Conservation (phyloP, 2,329 filamentous ascomycete species). For the Ophiocordyceps camponoti-saundersi region DNA sequence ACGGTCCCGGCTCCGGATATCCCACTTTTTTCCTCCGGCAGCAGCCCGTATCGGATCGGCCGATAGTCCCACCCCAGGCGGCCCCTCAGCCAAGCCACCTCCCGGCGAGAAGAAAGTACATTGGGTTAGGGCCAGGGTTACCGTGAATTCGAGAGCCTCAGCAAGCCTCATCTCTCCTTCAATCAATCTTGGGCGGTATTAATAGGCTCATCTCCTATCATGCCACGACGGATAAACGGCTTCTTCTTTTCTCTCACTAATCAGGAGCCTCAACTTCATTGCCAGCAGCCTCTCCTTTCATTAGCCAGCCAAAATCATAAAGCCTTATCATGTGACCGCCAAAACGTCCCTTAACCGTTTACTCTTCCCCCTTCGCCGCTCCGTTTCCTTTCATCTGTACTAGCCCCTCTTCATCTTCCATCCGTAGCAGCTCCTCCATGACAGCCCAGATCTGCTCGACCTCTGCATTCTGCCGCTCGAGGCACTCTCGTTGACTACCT, state of each 20-base stretch:
- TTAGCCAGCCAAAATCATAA: not conserved
- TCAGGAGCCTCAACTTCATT: no score
- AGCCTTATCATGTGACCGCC: not conserved
- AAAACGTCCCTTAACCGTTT: not conserved
- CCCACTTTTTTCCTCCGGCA: not conserved
- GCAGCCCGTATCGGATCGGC: not conserved
- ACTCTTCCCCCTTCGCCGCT: not conserved
- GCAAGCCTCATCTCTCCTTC: no score
- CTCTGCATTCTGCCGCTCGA: slow-evolving; percentile 4
- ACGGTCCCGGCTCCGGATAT: not conserved
- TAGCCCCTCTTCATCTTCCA: slow-evolving; percentile 5
- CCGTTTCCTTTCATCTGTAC: not conserved
- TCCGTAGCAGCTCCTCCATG: slow-evolving; percentile 12
- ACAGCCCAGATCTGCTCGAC: slow-evolving; percentile 15
- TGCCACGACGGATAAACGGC: no score
- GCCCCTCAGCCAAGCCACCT: not conserved
- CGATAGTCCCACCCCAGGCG: not conserved
- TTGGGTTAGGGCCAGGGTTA: no score
- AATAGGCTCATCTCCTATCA: no score
- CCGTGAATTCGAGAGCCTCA: no score
- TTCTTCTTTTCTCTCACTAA: no score
- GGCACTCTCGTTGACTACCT: not conserved
- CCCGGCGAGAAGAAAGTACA: not conserved
- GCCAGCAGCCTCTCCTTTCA: no score
- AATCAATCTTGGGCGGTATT: no score